phyloP scores from a whole-genome alignment of 176 grass and related monocot genomes.

The Canna indica region DNA sequence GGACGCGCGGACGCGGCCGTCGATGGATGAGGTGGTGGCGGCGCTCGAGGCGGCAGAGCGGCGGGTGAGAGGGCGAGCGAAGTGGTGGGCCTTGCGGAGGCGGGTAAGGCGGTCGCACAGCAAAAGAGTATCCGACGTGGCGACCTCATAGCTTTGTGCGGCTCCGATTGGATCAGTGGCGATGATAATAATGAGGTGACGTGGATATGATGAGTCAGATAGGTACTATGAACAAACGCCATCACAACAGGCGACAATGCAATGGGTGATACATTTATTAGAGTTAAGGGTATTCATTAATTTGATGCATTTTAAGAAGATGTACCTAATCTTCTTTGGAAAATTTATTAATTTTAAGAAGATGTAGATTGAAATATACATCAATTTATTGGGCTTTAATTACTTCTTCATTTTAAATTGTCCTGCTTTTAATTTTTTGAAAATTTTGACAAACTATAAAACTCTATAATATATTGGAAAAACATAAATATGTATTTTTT shows the following conservation, averaged over 20 bases:
- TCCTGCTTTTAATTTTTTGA: too few species aligned
- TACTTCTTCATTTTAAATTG: too few species aligned
- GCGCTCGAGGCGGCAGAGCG: not conserved
- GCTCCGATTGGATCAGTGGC: too few species aligned
- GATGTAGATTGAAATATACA: too few species aligned
- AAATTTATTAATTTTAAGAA: too few species aligned
- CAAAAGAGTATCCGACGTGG: constrained; percentile 8
- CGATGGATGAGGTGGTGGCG: constrained; percentile 10
- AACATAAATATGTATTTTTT: too few species aligned
- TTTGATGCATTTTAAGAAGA: too few species aligned
- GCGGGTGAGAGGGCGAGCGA: not conserved
- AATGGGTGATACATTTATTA: not conserved
- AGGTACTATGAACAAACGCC: not conserved
- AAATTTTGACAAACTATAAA: too few species aligned
- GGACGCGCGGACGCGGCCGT: not conserved
- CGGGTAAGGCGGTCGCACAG: not conserved
- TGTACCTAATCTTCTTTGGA: too few species aligned
- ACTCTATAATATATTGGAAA: too few species aligned
- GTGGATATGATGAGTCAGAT: not conserved
- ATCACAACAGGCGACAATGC: not conserved
- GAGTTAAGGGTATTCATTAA: too few species aligned
- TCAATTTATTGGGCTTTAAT: too few species aligned
- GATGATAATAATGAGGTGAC: not conserved
- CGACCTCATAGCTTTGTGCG: not conserved
- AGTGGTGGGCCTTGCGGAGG: not conserved